Percentiles rank a stretch among this genome's conserved stretches.
These are phyloP conservation scores for Adenanthera pavonina DNA, from an alignment of 306 rosid genomes.

Conservation along the genomic window DNA sequence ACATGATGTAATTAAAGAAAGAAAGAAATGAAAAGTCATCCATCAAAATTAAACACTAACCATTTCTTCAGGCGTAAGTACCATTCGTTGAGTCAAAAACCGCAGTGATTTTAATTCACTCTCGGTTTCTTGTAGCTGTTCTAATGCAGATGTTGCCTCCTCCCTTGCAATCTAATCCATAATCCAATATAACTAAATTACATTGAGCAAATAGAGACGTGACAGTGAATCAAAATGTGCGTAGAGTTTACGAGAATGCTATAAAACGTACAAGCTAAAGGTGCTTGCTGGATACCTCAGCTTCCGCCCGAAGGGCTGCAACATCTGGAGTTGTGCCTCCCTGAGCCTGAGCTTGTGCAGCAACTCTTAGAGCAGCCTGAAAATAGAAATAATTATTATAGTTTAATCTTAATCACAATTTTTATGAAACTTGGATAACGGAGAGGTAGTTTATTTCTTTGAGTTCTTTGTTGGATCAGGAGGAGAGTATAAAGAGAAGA, in stretches of 20 bases:
- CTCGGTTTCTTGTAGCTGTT: slow-evolving; percentile 45
- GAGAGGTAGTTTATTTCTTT: background rate
- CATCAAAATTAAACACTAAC: slow-evolving; percentile 47
- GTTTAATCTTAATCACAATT: background rate
- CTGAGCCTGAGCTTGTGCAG: slow-evolving; percentile 60
- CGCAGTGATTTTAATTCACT: slow-evolving; percentile 23
- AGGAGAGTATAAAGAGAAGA: background rate
- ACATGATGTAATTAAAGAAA: no score
- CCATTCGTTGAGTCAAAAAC: slow-evolving; percentile 77
- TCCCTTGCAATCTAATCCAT: slow-evolving; percentile 62
- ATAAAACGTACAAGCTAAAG: slow-evolving; percentile 54
- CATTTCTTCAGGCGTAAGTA: slow-evolving; percentile 83
- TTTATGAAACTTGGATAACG: background rate
- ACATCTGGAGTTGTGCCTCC: slow-evolving; percentile 48
- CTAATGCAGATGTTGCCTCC: slow-evolving; percentile 66
- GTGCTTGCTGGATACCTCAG: slow-evolving; percentile 78
- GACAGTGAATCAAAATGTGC: slow-evolving; percentile 27
- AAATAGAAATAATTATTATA: slow-evolving; percentile 28
- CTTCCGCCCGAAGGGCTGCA: slow-evolving; percentile 64
- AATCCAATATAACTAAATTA: slow-evolving; percentile 35
- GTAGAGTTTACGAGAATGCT: slow-evolving; percentile 30
- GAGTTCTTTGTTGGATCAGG: background rate
- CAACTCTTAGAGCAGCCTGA: slow-evolving; percentile 82
- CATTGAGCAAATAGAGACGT: slow-evolving; percentile 23
- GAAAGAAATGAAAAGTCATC: background rate